Conservation (phyloP, 225 moss, liverwort and hornwort species). For the Sphagnum tenellum region DNA sequence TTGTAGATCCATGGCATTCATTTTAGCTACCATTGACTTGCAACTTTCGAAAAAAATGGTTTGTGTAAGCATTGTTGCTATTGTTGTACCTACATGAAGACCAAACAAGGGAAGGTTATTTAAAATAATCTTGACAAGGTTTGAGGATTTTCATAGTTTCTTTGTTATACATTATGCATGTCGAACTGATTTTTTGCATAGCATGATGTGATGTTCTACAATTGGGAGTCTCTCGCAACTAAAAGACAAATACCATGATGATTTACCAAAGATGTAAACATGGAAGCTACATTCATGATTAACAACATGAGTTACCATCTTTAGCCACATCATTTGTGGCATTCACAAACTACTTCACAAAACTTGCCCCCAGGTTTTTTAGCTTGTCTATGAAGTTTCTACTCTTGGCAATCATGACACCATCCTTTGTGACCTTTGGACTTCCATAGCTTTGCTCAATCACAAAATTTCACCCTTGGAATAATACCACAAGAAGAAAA, state of each 20-base stretch:
- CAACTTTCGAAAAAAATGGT: conserved; percentile 85
- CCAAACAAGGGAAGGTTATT: too few relatives aligned
- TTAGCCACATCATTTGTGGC: conserved; percentile 84
- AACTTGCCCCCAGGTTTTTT: conserved; percentile 73
- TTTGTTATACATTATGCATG: too few relatives aligned
- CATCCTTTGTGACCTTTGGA: conserved; percentile 93
- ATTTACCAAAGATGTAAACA: too few relatives aligned
- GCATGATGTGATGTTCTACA: too few relatives aligned
- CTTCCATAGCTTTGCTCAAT: conserved; percentile 78
- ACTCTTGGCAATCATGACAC: conserved; percentile 87
- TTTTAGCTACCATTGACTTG: conserved; percentile 83
- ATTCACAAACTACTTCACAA: conserved; percentile 83
- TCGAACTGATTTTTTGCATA: too few relatives aligned
- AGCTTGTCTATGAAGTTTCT: conserved; percentile 85
- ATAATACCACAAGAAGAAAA: not conserved
- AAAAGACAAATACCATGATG: too few relatives aligned
- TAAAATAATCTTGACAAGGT: too few relatives aligned
- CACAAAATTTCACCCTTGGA: conserved; percentile 77
- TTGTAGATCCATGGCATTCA: conserved; percentile 93
- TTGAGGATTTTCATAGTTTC: too few relatives aligned
- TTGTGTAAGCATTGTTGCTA: conserved; percentile 78
- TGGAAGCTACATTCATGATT: too few relatives aligned
- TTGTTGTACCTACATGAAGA: conserved; percentile 52
- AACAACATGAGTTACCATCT: conserved; percentile 36
- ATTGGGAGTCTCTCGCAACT: too few relatives aligned